Conservation (phyloP, 2,329 filamentous ascomycete species). For the Cephalotrichum gorgonifer region DNA sequence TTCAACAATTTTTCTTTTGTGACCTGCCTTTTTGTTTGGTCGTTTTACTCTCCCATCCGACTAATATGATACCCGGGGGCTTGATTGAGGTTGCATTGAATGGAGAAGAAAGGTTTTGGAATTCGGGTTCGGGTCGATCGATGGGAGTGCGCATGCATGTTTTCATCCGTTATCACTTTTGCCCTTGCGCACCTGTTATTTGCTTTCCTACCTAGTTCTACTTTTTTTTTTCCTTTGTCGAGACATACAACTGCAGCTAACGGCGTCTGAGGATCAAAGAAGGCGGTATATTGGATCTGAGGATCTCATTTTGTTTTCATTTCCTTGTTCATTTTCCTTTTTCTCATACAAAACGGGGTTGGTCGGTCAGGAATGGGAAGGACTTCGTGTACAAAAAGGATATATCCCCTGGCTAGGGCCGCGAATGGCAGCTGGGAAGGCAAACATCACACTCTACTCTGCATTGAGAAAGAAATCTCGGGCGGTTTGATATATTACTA, state of each 20-base stretch:
- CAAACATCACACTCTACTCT: slow-evolving; percentile 1
- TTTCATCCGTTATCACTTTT: too few species aligned
- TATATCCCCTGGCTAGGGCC: not conserved
- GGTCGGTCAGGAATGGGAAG: not conserved
- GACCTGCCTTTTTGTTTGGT: not conserved
- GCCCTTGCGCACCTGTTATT: not conserved
- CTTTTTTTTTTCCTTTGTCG: not conserved
- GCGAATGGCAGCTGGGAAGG: not conserved
- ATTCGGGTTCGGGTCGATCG: slow-evolving; percentile 4
- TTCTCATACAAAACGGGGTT: not conserved
- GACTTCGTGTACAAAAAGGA: too few species aligned
- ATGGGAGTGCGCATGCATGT: too few species aligned
- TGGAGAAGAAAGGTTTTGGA: not conserved
- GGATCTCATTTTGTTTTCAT: too few species aligned
- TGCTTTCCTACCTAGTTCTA: not conserved
- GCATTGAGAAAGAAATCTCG: not conserved
- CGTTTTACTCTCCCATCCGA: slow-evolving; percentile 4
- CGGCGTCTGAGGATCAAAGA: not conserved
- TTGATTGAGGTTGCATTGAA: too few species aligned
- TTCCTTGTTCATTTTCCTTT: not conserved
- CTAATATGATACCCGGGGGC: slow-evolving; percentile 6
- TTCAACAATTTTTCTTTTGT: not conserved
- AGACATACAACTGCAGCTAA: not conserved
- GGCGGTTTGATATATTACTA: not conserved
- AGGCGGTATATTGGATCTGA: not conserved